These are phyloP conservation scores for Hypoxylon sp. DNA, from an alignment of 2,329 filamentous ascomycete genomes.

Conservation along the genomic window DNA sequence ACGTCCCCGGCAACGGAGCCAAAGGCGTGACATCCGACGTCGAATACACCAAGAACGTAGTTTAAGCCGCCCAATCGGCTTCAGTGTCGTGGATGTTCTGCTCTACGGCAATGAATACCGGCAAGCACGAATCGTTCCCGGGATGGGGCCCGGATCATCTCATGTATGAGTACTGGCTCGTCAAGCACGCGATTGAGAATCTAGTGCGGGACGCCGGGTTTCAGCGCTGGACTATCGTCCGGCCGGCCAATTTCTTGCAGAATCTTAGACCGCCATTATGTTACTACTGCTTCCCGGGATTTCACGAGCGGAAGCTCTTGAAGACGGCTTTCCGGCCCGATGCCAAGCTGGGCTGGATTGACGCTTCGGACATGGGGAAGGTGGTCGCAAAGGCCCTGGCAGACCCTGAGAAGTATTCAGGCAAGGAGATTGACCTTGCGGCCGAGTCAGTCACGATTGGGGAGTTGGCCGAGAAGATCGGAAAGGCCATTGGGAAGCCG, in stretches of 20 bases:
- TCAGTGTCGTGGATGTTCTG: constrained; percentile 11
- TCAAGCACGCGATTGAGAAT: constrained; percentile 13
- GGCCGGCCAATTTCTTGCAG: constrained; percentile 6
- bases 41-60: constrained; percentile 7
- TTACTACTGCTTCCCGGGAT: constrained; percentile 13
- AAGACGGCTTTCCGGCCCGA: constrained; percentile 3
- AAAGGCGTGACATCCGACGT: not conserved
- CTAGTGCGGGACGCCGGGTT: constrained; percentile 7
- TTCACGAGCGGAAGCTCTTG: constrained; percentile 3
- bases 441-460: constrained; percentile 11
- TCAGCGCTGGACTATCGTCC: constrained; percentile 11
- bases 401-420: not conserved
- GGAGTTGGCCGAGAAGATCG: constrained; percentile 7
- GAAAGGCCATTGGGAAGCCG: constrained; percentile 4
- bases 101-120: constrained; percentile 1
- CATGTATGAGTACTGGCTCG: constrained; percentile 15
- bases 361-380: constrained; percentile 8
- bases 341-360: constrained; percentile 10
- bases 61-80: not conserved
- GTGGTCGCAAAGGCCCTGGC: constrained; percentile 4
- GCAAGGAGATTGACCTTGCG: constrained; percentile 10
- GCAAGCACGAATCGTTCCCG: constrained; percentile 6
- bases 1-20: constrained; percentile 3
- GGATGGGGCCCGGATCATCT: constrained; percentile 10
- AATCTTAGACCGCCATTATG: not conserved